Evolutionary conservation across 2,329 filamentous ascomycete species (phyloP).

Genomic region (Cladosporium sphaerospermum): DNA sequence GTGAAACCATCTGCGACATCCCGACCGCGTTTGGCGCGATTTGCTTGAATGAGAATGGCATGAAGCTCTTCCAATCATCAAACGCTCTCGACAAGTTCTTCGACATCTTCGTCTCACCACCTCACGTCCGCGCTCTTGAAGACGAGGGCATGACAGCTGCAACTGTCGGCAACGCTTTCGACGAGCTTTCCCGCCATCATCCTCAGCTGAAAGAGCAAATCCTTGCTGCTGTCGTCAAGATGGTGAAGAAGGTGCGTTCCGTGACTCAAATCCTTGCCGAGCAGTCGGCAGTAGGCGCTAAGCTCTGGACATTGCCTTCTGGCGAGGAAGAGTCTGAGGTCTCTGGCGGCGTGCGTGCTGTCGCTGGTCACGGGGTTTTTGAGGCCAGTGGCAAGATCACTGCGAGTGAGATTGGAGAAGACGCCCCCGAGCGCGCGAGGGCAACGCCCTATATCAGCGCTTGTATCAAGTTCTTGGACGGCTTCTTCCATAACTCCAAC

Average conservation of each 20-base stretch:
- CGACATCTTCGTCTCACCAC: conserved; percentile 91
- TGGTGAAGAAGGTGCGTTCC: conserved; percentile 75
- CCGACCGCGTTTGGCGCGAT: conserved; percentile 89
- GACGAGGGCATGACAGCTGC: conserved; percentile 63
- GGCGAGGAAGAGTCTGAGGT: conserved; percentile 36
- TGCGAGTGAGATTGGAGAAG: conserved; percentile 30
- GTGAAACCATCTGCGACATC: conserved; percentile 80
- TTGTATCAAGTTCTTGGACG: conserved; percentile 67
- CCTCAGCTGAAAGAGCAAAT: conserved; percentile 75
- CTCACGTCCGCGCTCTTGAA: conserved; percentile 79
- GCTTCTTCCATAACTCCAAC: conserved; percentile 68
- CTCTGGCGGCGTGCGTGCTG: conserved; percentile 33
- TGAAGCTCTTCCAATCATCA: conserved; percentile 80
- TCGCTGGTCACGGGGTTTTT: conserved; percentile 5
- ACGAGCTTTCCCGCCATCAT: conserved; percentile 91
- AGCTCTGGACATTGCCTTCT: conserved; percentile 52
- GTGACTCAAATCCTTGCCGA: conserved; percentile 66
- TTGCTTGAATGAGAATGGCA: conserved; percentile 79
- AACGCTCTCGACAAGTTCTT: conserved; percentile 80
- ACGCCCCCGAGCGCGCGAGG: conserved; percentile 22
- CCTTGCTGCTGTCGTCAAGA: conserved; percentile 76
- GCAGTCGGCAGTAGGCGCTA: conserved; percentile 67
- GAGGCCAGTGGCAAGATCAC: conserved; percentile 2
- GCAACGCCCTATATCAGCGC: conserved; percentile 60
- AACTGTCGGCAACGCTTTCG: conserved; percentile 75